These are phyloP conservation scores for Datura wrightii DNA, from an alignment of 257 asterid species.

Conservation along the genomic window DNA sequence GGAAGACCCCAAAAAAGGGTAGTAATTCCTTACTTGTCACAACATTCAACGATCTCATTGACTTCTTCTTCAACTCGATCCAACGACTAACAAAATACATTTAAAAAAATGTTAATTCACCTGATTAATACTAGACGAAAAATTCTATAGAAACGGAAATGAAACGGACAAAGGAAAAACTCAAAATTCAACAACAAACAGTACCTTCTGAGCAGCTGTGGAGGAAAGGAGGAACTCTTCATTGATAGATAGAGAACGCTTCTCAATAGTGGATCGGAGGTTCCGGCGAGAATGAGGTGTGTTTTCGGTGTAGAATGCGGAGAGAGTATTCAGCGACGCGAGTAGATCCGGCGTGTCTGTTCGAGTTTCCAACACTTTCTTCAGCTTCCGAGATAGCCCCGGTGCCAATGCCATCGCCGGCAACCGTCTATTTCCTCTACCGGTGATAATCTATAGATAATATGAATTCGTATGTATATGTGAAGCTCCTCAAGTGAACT, in stretches of 20 bases:
- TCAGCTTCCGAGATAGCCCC: constrained; percentile 98
- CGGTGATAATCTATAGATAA: not conserved
- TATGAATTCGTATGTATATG: not conserved
- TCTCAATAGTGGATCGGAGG: constrained; percentile 95
- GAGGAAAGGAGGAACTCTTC: constrained; percentile 88
- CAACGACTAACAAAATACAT: constrained; percentile 60
- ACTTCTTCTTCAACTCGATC: constrained; percentile 96
- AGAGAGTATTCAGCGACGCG: constrained; percentile 87
- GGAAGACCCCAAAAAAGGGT: constrained; percentile 21
- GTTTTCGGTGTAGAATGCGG: constrained; percentile 78
- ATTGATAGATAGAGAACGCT: constrained; percentile 85
- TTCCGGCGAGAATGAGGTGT: constrained; percentile 83
- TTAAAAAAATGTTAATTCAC: not conserved
- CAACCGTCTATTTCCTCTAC: not conserved
- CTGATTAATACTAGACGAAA: not conserved
- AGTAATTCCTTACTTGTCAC: constrained; percentile 71
- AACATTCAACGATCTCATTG: constrained; percentile 82
- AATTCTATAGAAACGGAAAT: not conserved
- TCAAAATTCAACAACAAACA: constrained; percentile 9
- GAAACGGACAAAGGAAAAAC: not conserved
- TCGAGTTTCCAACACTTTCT: constrained; percentile 96
- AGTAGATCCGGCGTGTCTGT: constrained; percentile 86
- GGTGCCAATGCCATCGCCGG: constrained; percentile 94
- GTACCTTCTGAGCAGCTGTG: constrained; percentile 81
- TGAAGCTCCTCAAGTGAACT: constrained; percentile 16